A percentile compares a stretch with the other conserved stretches of the same genome.
Conservation (phyloP, 2,329 filamentous ascomycete species). For the Cladophialophora chaetospira region DNA sequence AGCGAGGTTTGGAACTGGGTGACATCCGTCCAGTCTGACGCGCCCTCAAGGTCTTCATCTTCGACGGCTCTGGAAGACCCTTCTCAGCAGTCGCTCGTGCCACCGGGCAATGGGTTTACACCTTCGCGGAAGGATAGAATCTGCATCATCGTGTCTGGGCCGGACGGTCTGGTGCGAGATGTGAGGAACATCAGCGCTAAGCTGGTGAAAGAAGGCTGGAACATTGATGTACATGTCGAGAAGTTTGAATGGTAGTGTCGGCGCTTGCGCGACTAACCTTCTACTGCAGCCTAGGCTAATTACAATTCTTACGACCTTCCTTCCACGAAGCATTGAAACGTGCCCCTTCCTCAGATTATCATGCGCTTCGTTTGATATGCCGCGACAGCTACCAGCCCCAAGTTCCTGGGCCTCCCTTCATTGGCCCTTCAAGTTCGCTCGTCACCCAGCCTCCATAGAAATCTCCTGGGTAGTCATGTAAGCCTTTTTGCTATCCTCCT, state of each 20-base stretch:
- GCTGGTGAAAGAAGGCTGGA: conserved; percentile 44
- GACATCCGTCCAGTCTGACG: conserved; percentile 50
- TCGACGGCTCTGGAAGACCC: conserved; percentile 1
- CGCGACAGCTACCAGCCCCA: conserved; percentile 33
- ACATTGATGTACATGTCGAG: conserved; percentile 61
- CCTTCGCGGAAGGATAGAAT: conserved; percentile 32
- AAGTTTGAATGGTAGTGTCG: conserved; percentile 66
- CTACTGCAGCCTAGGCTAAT: background rate
- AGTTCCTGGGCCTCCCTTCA: conserved; percentile 51
- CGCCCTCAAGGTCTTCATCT: conserved; percentile 10
- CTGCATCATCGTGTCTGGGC: conserved; percentile 62
- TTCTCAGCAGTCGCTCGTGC: background rate
- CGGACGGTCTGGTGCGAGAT: conserved; percentile 61
- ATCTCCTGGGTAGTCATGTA: conserved; percentile 48
- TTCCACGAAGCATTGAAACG: too few species aligned
- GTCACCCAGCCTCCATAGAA: conserved; percentile 68
- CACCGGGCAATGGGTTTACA: background rate
- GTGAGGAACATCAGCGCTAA: conserved; percentile 61
- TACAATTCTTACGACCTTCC: background rate
- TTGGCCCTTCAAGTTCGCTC: conserved; percentile 57
- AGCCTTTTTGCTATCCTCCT: background rate
- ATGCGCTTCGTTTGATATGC: too few species aligned
- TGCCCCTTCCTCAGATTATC: too few species aligned
- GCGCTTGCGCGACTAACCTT: background rate
- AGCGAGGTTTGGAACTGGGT: conserved; percentile 32